Percentiles rank a stretch among this genome's conserved stretches.
Conservation (phyloP, 371 early-diverging fungal species). For the Amoeboaphelidium protococcarum region DNA sequence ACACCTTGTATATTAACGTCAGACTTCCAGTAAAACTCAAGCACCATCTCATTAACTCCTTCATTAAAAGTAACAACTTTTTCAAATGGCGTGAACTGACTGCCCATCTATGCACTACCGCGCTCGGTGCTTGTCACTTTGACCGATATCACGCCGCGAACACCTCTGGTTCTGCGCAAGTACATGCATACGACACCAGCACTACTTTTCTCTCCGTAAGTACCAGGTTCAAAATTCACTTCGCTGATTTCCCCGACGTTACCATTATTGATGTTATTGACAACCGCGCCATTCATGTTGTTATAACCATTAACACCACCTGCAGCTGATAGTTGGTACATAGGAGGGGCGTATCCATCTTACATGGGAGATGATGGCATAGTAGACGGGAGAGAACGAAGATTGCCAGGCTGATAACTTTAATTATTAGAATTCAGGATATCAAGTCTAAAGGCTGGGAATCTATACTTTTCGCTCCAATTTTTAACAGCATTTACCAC, state of each 20-base stretch:
- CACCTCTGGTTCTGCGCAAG: neutral
- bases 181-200: neutral
- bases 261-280: no score
- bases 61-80: neutral
- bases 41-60: neutral
- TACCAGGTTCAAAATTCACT: neutral
- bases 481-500: neutral
- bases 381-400: neutral
- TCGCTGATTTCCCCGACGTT: neutral
- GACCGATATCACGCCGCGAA: neutral
- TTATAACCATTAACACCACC: no score
- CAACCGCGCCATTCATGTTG: no score
- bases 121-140: neutral
- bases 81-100: neutral
- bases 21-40: neutral
- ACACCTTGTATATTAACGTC: neutral
- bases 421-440: neutral
- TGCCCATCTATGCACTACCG: neutral
- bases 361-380: neutral
- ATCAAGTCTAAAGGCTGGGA: neutral
- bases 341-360: no score
- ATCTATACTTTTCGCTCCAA: neutral
- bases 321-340: no score
- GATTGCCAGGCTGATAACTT: neutral
- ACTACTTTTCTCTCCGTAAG: neutral